Evolutionary conservation across 2,329 filamentous ascomycete species (phyloP), one percentile per base, ranked within the genome.

Genomic region (Fusarium bulbicola): DNA sequence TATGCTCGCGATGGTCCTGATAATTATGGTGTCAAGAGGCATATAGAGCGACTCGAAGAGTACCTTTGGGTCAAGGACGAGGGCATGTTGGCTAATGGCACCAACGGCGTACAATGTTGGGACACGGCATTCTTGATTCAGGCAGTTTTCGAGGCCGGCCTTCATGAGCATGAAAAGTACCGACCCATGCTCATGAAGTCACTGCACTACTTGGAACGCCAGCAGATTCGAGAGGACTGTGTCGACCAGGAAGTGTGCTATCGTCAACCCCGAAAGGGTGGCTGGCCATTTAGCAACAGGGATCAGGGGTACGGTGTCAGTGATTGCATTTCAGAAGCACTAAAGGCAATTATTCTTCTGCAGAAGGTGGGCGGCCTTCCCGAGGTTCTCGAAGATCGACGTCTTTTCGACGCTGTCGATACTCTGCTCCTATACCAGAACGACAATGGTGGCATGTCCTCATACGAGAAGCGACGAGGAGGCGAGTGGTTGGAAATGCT

Each of bases 91-190:
- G 92, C 92, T 82, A 98, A 98, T 77, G 96, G 96, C 42, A 99
- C 96, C 14, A 98, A 99, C 76, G 96, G 96, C n/a, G 95, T 98
- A 4, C 96, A 99, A 82, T 93, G 91, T 73, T 99, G 96, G 96
- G 96, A 99, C 80, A 99, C 96, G 0, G 89, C 95, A 1, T 98
- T 98, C 79, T 85, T 92, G 24, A 94, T 98, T 39, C 95, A 97
- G 81, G 92, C 93, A 2, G 89, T 93, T 11, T 89, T 94, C 59
- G 93, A 94, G 54, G 91, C 93, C 12, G 94, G 93, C 1, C 88
- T 98, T 32, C 91, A 92, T n/a, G 84, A 91, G 36, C 90, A 97
- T 53, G 86, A 91, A 18, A 90, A 92, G 76, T 98, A 93, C 90
- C 89, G 88, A 43, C 91, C 92, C 0, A 97, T 98, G 93, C 87